Evolutionary conservation across 495 filamentous ascomycete genomes (phyloP), one percentile per base, ranked within the genome.

Genomic region (Xylaria palmicola): DNA sequence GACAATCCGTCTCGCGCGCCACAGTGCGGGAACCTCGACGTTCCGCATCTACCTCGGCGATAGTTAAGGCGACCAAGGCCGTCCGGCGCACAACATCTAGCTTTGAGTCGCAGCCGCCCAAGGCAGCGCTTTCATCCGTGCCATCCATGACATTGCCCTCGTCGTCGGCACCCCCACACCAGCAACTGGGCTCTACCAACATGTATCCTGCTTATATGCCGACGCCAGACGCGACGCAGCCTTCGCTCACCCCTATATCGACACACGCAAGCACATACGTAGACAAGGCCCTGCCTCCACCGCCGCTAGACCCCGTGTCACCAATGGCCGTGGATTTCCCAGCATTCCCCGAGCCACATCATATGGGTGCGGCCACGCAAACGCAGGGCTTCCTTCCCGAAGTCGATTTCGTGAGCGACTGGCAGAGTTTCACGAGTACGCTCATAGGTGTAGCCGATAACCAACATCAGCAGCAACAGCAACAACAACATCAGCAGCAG

Each of bases 371-470:
- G 7, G 29, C 53, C 37, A 1, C 49, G 22, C 59, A 54, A 36
- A n/a, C 50, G 49, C 59, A 54, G 19, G 10, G 44, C 26, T 62
- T 60, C 20, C 62, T 59, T 2, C 59, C 59, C 40, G 49, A 61
- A 6, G 59, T 61, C 40, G 59, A 61, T 17, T 61, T 61, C 40
- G 24, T 63, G 20, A 65, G 65, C 15, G 69, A 72, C 40, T 72
- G 69, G 69, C 65, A 48, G 27, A 68, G 67, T 37, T 72, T 72
- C 48, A 53, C 69, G n/a, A 72, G 67, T 32, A 70, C 69, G 8
- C 47, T 72, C 5, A 58, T 72, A 9, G 67, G 29, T 12, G 20
- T 36, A 4, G 47, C 37, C 3, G 59, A 52, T 6, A 50, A 52
- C 6, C 59, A 44, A n/a, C 34, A 44, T 10, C 59, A 61, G n/a